Evolutionary conservation across 208 protist genomes (phyloP), one percentile per base, ranked within the genome.

Genomic region (Acanthamoeba healyi): DNA sequence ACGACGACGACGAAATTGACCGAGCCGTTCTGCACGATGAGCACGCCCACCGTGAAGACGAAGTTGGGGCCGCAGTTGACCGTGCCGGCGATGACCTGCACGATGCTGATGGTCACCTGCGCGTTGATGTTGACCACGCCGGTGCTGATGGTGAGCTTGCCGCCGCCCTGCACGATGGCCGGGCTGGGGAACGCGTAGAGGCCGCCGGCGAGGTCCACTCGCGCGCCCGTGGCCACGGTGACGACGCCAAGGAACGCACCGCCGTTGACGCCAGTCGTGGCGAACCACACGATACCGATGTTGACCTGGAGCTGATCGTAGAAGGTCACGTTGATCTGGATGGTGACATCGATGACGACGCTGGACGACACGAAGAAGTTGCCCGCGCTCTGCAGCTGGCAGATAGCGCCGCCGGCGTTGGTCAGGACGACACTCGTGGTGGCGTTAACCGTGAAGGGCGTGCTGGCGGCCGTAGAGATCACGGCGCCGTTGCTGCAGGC

Each of bases 51-150:
- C 29, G 65, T 67, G 61, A 54, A 77, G 42, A 77, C 86, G 65
- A 92, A 92, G 86, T 15, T 32, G 56, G 86, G 58, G 58, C 29
- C 65, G 61, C 26, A 92, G 49, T 92, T 70, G 49, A 92, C 61
- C 26, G 86, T 92, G 51, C 86, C 86, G 86, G 24, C 51, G n/a
- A 77, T 77, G 86, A 92, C 32, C 58, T 77, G 58, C 86, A 92
- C 86, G n/a, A 77, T 38, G 86, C 29, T 56, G 44, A 92, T 92
- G 26, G 86, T 46, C 15, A 92, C 86, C 86, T 67, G 51, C 9
- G 56, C 86, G 38, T 36, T 54, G 42, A 92, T 56, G 61, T 51
- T 58, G 61, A 54, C 46, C 19, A 32, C 34, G 58, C 51, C 65
- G 38, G 14, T 74, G 86, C 36, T 92, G 65, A 92, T 34, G n/a